phyloP scores from a whole-genome alignment of 75 land plant genomes.

The Picea glauca region DNA sequence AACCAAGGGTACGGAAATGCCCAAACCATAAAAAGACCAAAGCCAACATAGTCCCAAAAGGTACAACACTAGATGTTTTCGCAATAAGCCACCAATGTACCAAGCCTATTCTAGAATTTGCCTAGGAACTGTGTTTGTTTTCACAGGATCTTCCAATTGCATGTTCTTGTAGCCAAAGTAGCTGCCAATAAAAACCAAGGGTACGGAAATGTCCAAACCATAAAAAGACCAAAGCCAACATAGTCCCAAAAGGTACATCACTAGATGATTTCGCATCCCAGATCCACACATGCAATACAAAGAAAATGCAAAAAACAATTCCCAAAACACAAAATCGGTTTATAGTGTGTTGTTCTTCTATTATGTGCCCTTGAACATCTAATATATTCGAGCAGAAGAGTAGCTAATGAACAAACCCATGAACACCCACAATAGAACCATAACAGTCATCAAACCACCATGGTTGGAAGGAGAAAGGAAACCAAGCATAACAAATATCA shows the following conservation, averaged over 20 bases:
- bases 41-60: too few species aligned
- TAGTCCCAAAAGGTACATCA: slow-evolving; percentile 29
- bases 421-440: slow-evolving; percentile 88
- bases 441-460: slow-evolving; percentile 72
- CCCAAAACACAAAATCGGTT: slow-evolving; percentile 77
- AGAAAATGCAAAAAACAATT: slow-evolving; percentile 50
- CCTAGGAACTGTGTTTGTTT: too few species aligned
- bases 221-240: too few species aligned
- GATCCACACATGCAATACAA: slow-evolving; percentile 68
- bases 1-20: too few species aligned
- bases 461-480: slow-evolving; percentile 1
- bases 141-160: too few species aligned
- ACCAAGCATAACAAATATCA: slow-evolving; percentile 81
- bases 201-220: too few species aligned
- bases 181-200: too few species aligned
- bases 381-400: slow-evolving; percentile 42
- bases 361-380: slow-evolving; percentile 68
- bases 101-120: too few species aligned
- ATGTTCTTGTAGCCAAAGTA: too few species aligned
- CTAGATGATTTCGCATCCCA: slow-evolving; percentile 80
- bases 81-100: too few species aligned
- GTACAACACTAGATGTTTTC: slow-evolving; percentile 29
- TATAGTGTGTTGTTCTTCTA: not conserved
- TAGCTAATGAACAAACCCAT: slow-evolving; percentile 85
- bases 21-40: too few species aligned